These are phyloP conservation scores for Goffeauzyma gilvescens DNA, from an alignment of 768 basidiomycete genomes.

Conservation along the genomic window DNA sequence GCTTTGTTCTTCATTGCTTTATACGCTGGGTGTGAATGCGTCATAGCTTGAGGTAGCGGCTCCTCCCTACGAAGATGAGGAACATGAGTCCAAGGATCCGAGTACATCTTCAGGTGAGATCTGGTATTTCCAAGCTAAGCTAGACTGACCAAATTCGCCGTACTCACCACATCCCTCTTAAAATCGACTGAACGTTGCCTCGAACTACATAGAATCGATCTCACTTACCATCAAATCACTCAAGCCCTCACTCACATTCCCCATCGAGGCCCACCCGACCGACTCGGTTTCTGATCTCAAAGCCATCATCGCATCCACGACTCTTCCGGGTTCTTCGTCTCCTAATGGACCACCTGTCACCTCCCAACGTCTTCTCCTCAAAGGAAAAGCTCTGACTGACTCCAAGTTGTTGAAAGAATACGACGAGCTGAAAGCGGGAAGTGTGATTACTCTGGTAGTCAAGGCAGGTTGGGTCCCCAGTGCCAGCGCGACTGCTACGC, in stretches of 20 bases:
- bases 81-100: constrained; percentile 8
- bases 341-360: constrained; percentile 53
- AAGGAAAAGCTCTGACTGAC: constrained; percentile 85
- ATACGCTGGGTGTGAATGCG: constrained; percentile 3
- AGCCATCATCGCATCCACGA: constrained; percentile 42
- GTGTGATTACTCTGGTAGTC: constrained; percentile 67
- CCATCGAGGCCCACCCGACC: constrained; percentile 48
- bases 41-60: constrained; percentile 7
- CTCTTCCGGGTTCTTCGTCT: constrained; percentile 36
- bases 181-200: not conserved
- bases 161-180: not conserved
- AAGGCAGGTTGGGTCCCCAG: constrained; percentile 55
- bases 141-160: not conserved
- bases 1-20: not conserved
- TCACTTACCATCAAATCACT: constrained; percentile 70
- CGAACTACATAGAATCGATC: constrained; percentile 35
- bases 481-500: constrained; percentile 37
- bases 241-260: constrained; percentile 64
- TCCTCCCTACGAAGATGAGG: not conserved
- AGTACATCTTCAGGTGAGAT: not conserved
- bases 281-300: constrained; percentile 71
- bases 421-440: constrained; percentile 49
- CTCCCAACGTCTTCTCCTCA: constrained; percentile 67
- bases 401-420: constrained; percentile 80
- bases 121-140: not conserved